Conservation (phyloP, 2,329 filamentous ascomycete species). For the Colletotrichum tropicale region DNA sequence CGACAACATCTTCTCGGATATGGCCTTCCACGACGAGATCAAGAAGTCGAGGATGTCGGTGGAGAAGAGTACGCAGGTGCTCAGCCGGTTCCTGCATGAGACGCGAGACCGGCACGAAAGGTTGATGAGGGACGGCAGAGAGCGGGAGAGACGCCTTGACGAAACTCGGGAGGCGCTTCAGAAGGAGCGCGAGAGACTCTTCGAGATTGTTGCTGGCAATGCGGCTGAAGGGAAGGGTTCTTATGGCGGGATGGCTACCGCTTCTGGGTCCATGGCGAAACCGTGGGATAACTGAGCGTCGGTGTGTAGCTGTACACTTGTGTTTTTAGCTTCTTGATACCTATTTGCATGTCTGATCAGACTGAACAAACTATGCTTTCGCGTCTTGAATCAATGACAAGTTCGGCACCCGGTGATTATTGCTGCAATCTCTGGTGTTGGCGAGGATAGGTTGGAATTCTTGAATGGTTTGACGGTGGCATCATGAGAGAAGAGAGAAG, state of each 20-base stretch:
- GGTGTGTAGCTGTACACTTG: neutral
- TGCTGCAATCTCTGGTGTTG: fast-evolving
- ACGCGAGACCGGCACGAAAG: constrained; percentile 33
- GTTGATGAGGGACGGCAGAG: constrained; percentile 34
- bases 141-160: constrained; percentile 32
- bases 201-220: constrained; percentile 30
- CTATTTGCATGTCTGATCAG: neutral
- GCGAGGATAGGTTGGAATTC: fast-evolving
- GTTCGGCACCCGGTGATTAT: neutral
- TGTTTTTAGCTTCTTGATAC: neutral
- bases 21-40: constrained; percentile 57
- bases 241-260: neutral
- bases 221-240: neutral
- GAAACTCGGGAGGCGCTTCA: constrained; percentile 44
- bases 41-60: constrained; percentile 44
- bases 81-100: constrained; percentile 35
- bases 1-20: constrained; percentile 58
- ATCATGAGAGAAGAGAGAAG: no score
- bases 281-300: neutral
- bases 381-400: fast-evolving
- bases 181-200: constrained; percentile 46
- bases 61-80: constrained; percentile 33
- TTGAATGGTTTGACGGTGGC: fast-evolving
- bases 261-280: neutral
- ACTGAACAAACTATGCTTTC: fast-evolving